These are phyloP conservation scores for Isatis lusitanica DNA, from an alignment of 441 rosid genomes.

Conservation along the genomic window DNA sequence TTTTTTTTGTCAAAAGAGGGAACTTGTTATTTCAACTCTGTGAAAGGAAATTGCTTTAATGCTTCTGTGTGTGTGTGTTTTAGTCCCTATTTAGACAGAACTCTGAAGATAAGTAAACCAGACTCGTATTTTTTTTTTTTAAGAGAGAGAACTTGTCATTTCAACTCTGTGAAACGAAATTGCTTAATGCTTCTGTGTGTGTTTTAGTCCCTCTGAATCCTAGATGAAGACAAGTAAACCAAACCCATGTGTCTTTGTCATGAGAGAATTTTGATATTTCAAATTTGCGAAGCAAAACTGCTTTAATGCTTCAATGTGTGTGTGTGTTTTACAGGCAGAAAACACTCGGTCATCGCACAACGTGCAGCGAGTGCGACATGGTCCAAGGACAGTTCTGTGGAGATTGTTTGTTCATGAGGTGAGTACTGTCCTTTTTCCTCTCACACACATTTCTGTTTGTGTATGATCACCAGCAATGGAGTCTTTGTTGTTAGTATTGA, in stretches of 20 bases:
- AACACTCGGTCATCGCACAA: slow-evolving; percentile 82
- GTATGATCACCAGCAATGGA: neutral
- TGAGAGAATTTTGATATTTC: neutral
- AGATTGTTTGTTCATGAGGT: slow-evolving; percentile 93
- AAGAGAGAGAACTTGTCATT: neutral
- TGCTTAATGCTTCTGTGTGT: neutral
- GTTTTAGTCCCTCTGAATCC: neutral
- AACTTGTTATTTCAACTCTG: neutral
- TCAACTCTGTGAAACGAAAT: neutral
- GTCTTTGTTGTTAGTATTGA: neutral
- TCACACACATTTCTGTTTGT: neutral
- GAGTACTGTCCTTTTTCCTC: neutral
- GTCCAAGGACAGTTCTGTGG: slow-evolving; percentile 96
- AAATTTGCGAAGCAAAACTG: neutral
- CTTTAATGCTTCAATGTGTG: neutral
- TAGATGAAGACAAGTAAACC: neutral
- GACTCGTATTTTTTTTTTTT: too few species aligned
- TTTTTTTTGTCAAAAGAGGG: neutral
- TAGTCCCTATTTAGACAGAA: too few species aligned
- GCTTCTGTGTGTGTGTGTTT: too few species aligned
- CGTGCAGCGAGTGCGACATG: slow-evolving; percentile 60
- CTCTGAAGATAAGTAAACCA: too few species aligned
- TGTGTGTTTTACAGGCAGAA: slow-evolving; percentile 70
- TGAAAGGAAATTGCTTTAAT: too few species aligned
- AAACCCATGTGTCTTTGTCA: neutral